Percentiles rank a stretch among this genome's conserved stretches.
Evolutionary conservation across 2,329 filamentous ascomycete species (phyloP).

Genomic region (Colletotrichum sp.): DNA sequence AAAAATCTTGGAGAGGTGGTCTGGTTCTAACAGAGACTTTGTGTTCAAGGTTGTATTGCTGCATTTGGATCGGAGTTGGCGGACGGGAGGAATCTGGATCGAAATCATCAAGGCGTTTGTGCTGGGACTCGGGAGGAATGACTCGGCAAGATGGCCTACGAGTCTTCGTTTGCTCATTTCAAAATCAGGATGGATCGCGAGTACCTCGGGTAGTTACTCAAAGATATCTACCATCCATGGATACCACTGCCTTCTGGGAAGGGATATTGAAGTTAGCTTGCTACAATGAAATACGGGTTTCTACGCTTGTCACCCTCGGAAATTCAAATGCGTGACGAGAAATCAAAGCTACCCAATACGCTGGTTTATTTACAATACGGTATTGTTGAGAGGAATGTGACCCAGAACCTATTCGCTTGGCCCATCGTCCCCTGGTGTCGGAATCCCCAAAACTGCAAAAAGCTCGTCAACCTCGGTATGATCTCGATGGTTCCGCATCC

Average conservation of each 20-base stretch:
- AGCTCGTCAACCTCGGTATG: not conserved
- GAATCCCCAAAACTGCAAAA: not conserved
- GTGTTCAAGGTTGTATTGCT: rapidly evolving
- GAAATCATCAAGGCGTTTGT: too few species aligned
- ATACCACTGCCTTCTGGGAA: not conserved
- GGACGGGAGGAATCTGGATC: not conserved
- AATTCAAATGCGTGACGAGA: not conserved
- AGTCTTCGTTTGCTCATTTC: not conserved
- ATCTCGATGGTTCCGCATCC: not conserved
- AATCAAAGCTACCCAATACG: not conserved
- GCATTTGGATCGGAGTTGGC: not conserved
- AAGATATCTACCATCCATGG: not conserved
- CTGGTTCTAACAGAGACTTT: not conserved
- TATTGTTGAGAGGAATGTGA: not conserved
- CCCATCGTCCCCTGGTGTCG: not conserved
- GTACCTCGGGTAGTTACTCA: not conserved
- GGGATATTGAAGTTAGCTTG: not conserved
- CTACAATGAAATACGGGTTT: not conserved
- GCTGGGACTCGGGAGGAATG: not conserved
- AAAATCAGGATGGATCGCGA: not conserved
- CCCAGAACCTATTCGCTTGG: not conserved
- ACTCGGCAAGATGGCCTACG: not conserved
- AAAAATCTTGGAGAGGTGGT: not conserved
- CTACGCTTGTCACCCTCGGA: not conserved
- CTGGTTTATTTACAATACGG: not conserved